Evolutionary conservation across 2,329 filamentous ascomycete genomes (phyloP).

Genomic region (Cordyceps pruinosa): DNA sequence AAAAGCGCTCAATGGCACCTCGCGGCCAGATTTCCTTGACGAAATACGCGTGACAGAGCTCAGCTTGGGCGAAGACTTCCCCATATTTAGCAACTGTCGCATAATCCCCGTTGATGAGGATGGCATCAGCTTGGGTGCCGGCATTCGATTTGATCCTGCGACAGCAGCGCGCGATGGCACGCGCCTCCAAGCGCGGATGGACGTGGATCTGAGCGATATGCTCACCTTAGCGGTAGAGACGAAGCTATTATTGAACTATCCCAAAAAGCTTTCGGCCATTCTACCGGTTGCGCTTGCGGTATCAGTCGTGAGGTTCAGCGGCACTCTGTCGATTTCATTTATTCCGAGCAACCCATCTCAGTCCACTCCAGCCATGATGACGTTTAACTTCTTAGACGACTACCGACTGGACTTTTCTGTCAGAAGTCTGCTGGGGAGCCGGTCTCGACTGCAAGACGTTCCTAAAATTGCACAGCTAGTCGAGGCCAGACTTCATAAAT

Average conservation of each 20-base stretch:
- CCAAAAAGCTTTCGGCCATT: slow-evolving; percentile 79
- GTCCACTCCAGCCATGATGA: slow-evolving; percentile 76
- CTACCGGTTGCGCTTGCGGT: slow-evolving; percentile 88
- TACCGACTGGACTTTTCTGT: slow-evolving; percentile 80
- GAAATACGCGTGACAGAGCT: slow-evolving; percentile 92
- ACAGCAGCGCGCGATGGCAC: slow-evolving; percentile 56
- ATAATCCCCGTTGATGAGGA: slow-evolving; percentile 88
- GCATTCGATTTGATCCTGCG: slow-evolving; percentile 45
- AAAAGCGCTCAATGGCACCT: slow-evolving; percentile 77
- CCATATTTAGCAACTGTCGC: slow-evolving; percentile 96
- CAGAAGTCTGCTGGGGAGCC: slow-evolving; percentile 68
- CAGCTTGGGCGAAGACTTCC: slow-evolving; percentile 91
- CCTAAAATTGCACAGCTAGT: slow-evolving; percentile 83
- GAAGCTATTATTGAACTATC: slow-evolving; percentile 89
- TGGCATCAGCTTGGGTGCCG: slow-evolving; percentile 49
- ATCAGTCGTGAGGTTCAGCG: slow-evolving; percentile 88
- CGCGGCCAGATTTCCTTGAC: slow-evolving; percentile 84
- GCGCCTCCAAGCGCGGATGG: slow-evolving; percentile 87
- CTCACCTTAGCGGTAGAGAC: slow-evolving; percentile 93
- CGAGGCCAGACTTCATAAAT: slow-evolving; percentile 70
- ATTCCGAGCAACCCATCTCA: slow-evolving; percentile 67
- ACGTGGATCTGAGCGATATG: slow-evolving; percentile 93
- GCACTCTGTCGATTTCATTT: slow-evolving; percentile 88
- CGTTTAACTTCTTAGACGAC: slow-evolving; percentile 88
- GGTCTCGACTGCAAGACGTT: slow-evolving; percentile 75